Percentiles rank a stretch among this genome's conserved stretches.
Conservation (phyloP, 768 basidiomycete species). For the Kwoniella mangroviensis region DNA sequence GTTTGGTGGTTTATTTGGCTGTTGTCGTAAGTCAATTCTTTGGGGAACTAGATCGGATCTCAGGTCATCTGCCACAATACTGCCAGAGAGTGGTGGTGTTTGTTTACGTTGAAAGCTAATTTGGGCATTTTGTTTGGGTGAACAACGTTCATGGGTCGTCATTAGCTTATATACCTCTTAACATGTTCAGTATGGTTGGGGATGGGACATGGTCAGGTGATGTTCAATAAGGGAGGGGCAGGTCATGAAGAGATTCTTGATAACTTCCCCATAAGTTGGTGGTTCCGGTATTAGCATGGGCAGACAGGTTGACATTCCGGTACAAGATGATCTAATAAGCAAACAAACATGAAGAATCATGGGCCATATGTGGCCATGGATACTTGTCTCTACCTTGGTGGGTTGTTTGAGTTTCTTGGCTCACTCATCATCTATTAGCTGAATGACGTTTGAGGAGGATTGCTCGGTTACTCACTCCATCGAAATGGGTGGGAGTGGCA, state of each 20-base stretch:
- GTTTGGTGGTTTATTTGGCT: too few species aligned
- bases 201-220: background rate
- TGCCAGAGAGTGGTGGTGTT: too few species aligned
- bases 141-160: background rate
- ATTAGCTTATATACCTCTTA: background rate
- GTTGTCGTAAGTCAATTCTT: constrained; percentile 1
- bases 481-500: background rate
- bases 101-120: background rate
- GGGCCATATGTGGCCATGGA: too few species aligned
- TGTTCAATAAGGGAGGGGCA: background rate
- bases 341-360: too few species aligned
- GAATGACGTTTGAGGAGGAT: too few species aligned
- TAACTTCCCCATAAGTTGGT: background rate
- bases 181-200: background rate
- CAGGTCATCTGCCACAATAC: background rate
- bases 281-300: background rate
- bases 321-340: too few species aligned
- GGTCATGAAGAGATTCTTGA: background rate
- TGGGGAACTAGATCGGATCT: constrained; percentile 11
- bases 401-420: too few species aligned
- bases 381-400: too few species aligned
- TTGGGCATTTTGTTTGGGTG: background rate
- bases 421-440: too few species aligned
- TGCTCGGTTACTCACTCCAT: too few species aligned
- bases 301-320: too few species aligned